Conservation (phyloP, 2,329 filamentous ascomycete species). For the Pseudopyricularia javanii region DNA sequence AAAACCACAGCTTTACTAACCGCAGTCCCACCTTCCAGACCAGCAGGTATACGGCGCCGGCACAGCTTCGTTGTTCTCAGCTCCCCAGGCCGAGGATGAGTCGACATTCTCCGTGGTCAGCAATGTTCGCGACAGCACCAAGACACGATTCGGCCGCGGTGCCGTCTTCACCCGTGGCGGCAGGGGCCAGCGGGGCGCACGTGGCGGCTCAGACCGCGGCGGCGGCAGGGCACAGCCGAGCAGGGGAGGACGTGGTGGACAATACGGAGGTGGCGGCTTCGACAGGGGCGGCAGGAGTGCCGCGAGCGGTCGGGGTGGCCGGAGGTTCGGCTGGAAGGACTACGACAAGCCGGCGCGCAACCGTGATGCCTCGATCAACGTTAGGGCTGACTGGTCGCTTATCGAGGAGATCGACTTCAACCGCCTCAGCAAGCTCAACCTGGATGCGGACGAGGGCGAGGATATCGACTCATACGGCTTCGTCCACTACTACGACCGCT, state of each 20-base stretch:
- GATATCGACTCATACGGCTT: conserved; percentile 94
- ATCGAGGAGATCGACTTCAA: conserved; percentile 98
- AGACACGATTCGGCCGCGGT: conserved; percentile 79
- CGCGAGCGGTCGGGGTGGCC: conserved; percentile 60
- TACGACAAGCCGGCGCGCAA: conserved; percentile 97
- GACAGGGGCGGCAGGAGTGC: conserved; percentile 61
- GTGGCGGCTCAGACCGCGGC: conserved; percentile 49
- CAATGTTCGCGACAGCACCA: conserved; percentile 76
- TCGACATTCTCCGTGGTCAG: conserved; percentile 96
- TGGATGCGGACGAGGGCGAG: conserved; percentile 89
- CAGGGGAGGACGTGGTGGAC: conserved; percentile 59
- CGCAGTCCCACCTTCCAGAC: conserved; percentile 36
- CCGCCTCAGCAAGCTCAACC: conserved; percentile 85
- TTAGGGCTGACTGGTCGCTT: conserved; percentile 90
- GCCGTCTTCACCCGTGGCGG: conserved; percentile 74
- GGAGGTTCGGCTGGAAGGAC: conserved; percentile 96
- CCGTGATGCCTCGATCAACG: conserved; percentile 89
- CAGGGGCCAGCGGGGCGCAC: conserved; percentile 63
- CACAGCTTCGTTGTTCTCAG: conserved; percentile 74
- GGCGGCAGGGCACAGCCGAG: conserved; percentile 53
- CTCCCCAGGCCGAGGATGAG: conserved; percentile 89
- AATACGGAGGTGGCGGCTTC: conserved; percentile 45
- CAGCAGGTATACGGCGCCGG: conserved; percentile 95
- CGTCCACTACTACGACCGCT: conserved; percentile 95
- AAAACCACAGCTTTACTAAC: not conserved